These are phyloP conservation scores for Colletotrichum cuscutae DNA, from an alignment of 2,329 filamentous ascomycete genomes.

Conservation along the genomic window DNA sequence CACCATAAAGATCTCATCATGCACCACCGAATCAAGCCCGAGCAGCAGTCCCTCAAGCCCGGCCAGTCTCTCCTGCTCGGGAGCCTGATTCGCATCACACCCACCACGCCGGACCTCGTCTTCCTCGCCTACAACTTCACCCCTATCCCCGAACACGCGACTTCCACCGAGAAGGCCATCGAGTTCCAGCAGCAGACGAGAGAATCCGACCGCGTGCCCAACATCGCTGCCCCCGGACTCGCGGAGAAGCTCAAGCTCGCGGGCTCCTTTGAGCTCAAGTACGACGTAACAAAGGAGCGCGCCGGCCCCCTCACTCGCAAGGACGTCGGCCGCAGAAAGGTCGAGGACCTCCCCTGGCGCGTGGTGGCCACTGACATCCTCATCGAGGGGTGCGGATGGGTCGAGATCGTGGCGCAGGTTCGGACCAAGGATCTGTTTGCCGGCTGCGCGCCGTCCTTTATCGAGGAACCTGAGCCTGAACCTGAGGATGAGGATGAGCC, in stretches of 20 bases:
- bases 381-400: slow-evolving; percentile 92
- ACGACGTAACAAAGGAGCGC: slow-evolving; percentile 85
- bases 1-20: slow-evolving; percentile 79
- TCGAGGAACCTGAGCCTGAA: slow-evolving; percentile 32
- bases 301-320: slow-evolving; percentile 77
- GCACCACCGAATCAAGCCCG: slow-evolving; percentile 77
- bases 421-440: slow-evolving; percentile 64
- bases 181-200: slow-evolving; percentile 75
- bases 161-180: slow-evolving; percentile 82
- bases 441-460: slow-evolving; percentile 36
- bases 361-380: slow-evolving; percentile 86
- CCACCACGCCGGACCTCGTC: slow-evolving; percentile 70
- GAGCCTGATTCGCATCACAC: slow-evolving; percentile 88
- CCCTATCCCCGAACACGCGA: slow-evolving; percentile 79
- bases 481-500: slow-evolving; percentile 23
- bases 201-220: slow-evolving; percentile 65
- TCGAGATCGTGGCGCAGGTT: slow-evolving; percentile 87
- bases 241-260: slow-evolving; percentile 73
- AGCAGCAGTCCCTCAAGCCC: slow-evolving; percentile 77
- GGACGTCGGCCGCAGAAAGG: slow-evolving; percentile 69
- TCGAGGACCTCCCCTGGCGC: slow-evolving; percentile 79
- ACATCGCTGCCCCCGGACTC: slow-evolving; percentile 69
- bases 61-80: slow-evolving; percentile 86
- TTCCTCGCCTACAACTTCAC: slow-evolving; percentile 90
- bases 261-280: slow-evolving; percentile 77